Percentiles rank a stretch among this genome's conserved stretches.
Evolutionary conservation across 2,329 filamentous ascomycete genomes (phyloP).

Genomic region (Calonectria hawksworthii): DNA sequence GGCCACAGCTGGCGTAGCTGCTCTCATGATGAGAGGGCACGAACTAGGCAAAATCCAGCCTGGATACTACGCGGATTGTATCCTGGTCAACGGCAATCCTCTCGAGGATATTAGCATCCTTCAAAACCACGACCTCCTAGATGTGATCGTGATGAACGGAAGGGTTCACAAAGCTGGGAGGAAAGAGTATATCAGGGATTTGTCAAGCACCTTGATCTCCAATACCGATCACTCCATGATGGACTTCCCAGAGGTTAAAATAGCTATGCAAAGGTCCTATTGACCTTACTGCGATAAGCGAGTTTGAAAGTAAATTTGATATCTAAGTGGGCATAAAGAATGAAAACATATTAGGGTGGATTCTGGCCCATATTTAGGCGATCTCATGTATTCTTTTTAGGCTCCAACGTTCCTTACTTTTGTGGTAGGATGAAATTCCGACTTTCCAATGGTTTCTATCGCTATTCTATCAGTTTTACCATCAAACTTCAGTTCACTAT

Average conservation of each 20-base stretch:
- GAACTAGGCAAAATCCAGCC: conserved; percentile 27
- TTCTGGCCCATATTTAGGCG: too few relatives aligned
- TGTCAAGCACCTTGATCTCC: too few relatives aligned
- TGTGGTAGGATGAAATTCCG: too few relatives aligned
- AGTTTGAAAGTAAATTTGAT: conserved; percentile 60
- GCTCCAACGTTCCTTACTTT: too few relatives aligned
- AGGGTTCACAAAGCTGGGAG: conserved; percentile 14
- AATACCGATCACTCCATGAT: background rate
- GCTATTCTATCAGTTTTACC: too few relatives aligned
- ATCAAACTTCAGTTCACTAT: too few relatives aligned
- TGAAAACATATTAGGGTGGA: too few relatives aligned
- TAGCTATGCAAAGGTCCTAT: conserved; percentile 13
- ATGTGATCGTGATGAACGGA: conserved; percentile 22
- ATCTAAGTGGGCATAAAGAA: too few relatives aligned
- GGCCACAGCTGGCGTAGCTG: conserved; percentile 17
- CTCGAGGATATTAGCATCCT: conserved; percentile 17
- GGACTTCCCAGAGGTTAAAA: conserved; percentile 7
- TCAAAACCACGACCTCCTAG: conserved; percentile 13
- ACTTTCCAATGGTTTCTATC: too few relatives aligned
- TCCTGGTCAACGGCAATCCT: conserved; percentile 23
- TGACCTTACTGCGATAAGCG: background rate
- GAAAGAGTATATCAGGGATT: background rate
- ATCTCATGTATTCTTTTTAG: too few relatives aligned
- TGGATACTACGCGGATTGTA: conserved; percentile 24
- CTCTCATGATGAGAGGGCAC: conserved; percentile 15